A percentile compares a stretch with the other conserved stretches of the same genome.
Evolutionary conservation across 495 filamentous ascomycete genomes (phyloP).

Genomic region (Xylaria palmicola): DNA sequence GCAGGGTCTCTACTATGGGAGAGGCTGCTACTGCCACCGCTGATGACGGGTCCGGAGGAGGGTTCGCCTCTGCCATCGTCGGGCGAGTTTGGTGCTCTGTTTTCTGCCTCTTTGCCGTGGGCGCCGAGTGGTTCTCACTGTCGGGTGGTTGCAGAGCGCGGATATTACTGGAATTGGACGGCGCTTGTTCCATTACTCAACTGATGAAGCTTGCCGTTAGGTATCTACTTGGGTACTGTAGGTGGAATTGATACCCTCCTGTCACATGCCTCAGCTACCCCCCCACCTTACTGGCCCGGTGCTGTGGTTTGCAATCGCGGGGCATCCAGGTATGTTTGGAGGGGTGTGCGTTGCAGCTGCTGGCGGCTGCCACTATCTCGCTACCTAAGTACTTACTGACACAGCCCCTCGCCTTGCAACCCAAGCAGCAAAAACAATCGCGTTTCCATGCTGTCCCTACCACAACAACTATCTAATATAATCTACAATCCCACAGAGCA

Average conservation of each 20-base stretch:
- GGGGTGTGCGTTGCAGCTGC: slow-evolving; percentile 26
- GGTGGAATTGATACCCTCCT: background rate
- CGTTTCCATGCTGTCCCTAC: no score
- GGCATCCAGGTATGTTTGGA: slow-evolving; percentile 18
- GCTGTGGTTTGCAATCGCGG: slow-evolving; percentile 12
- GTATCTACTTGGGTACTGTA: no score
- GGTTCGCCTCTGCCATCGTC: background rate
- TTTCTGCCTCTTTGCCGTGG: slow-evolving; percentile 10
- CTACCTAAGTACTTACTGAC: no score
- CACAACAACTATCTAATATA: no score
- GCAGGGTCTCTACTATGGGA: slow-evolving; percentile 47
- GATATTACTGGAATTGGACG: background rate
- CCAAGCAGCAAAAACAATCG: no score
- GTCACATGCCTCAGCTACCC: background rate
- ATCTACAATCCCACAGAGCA: no score
- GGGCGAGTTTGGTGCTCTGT: slow-evolving; percentile 2
- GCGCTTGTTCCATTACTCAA: background rate
- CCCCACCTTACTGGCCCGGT: background rate
- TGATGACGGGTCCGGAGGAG: background rate
- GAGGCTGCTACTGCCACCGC: background rate
- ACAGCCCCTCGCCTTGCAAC: no score
- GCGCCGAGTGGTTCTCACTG: background rate
- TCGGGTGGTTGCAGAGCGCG: background rate
- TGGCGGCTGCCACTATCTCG: slow-evolving; percentile 21
- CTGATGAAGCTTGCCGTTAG: background rate